phyloP scores from a whole-genome alignment of 345 rosid species.

The Crucihimalaya himalaica region DNA sequence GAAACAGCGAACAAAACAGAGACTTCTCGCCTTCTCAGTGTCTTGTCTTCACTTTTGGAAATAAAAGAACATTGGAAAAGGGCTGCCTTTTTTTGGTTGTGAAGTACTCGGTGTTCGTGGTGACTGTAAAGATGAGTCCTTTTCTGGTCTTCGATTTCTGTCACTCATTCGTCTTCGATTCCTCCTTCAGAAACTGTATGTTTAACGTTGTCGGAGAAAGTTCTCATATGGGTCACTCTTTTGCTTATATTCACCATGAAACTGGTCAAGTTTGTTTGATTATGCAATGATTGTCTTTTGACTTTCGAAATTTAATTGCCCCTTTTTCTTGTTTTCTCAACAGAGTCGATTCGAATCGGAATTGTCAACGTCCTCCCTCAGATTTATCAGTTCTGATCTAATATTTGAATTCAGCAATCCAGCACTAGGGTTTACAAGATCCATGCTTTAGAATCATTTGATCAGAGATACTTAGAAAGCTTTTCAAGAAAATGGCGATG shows the following conservation, averaged over 20 bases:
- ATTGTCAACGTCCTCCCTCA: background rate
- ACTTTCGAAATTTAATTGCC: background rate
- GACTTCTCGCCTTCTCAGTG: background rate
- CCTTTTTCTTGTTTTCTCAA: background rate
- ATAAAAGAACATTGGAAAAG: background rate
- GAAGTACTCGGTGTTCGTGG: conserved; percentile 13
- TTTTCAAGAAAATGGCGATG: conserved; percentile 52
- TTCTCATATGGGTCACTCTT: background rate
- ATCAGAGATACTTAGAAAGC: background rate
- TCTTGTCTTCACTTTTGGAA: background rate
- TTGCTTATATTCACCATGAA: background rate
- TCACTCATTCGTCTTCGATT: background rate
- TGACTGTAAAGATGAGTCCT: conserved; percentile 23
- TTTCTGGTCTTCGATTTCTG: background rate
- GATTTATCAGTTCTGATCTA: background rate
- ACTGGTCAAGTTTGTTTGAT: conserved; percentile 1
- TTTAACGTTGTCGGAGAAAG: background rate
- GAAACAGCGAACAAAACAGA: background rate
- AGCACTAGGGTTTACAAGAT: background rate
- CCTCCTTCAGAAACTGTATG: background rate
- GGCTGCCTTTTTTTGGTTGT: background rate
- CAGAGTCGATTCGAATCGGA: conserved; percentile 4
- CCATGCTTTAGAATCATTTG: background rate
- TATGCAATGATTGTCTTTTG: background rate
- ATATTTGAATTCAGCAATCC: background rate